Conservation (phyloP, 2,329 filamentous ascomycete species). For the Fusarium ambrosium region DNA sequence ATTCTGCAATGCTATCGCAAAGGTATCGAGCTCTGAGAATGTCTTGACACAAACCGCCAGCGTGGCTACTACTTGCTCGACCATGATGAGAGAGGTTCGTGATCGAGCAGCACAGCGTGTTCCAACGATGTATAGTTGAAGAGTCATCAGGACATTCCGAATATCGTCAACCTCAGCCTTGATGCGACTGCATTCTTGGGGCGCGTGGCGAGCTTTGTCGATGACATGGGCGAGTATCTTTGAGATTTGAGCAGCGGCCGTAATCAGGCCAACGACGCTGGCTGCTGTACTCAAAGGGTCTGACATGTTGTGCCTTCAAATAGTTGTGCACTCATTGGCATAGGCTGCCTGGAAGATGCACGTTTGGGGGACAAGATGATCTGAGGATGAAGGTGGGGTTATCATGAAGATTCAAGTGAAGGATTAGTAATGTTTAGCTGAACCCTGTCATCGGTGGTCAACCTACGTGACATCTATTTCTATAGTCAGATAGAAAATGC, state of each 20-base stretch:
- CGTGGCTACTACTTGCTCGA: conserved; percentile 23
- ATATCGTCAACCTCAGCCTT: conserved; percentile 12
- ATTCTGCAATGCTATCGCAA: background rate
- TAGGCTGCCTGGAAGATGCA: background rate
- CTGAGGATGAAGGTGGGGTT: background rate
- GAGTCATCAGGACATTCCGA: background rate
- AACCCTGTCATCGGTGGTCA: background rate
- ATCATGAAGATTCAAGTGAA: background rate
- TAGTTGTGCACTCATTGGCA: background rate
- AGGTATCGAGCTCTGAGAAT: conserved; percentile 13
- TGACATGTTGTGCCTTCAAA: background rate
- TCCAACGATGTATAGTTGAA: conserved; percentile 6
- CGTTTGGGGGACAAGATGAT: background rate
- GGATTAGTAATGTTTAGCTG: background rate
- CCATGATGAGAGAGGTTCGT: conserved; percentile 23
- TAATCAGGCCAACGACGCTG: conserved; percentile 19
- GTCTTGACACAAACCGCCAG: conserved; percentile 19
- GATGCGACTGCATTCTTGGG: conserved; percentile 12
- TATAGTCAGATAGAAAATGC: too few species aligned
- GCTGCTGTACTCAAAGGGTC: conserved; percentile 26
- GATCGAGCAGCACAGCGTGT: background rate
- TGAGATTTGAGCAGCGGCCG: conserved; percentile 14
- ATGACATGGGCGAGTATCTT: conserved; percentile 17
- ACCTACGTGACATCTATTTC: background rate
- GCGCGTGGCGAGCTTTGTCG: conserved; percentile 18